Evolutionary conservation across 352 stramenopile genomes (phyloP), one percentile per base, ranked within the genome.

Genomic region (Poterioochromonas sp.): DNA sequence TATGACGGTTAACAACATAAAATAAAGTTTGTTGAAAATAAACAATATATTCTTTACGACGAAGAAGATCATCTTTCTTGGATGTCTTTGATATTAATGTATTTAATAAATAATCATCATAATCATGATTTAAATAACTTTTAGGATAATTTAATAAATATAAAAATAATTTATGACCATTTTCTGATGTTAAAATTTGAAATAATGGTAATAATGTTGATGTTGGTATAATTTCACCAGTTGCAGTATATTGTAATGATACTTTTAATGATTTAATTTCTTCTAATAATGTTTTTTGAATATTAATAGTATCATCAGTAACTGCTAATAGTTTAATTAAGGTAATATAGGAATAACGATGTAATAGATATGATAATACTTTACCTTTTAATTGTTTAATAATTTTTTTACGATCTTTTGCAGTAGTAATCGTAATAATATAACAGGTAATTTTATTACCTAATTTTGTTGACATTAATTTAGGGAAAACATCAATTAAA

Each of bases 371-470:
- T 20, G 82, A 86, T 11, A 82, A 69, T 0, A 84, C 84, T 79
- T 89, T 90, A 20, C 86, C 86, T 76, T 90, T 90, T 0, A 91
- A 78, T 77, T 79, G 85, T 78, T 91, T 91, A 37, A 88, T 82
- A 60, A 90, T 88, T 44, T 83, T 79, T 71, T 90, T 90, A 26
- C 87, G 81, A 78, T 90, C 86, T 63, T 90, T 91, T 1, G 86
- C 84, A n/a, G 82, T 86, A 20, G 83, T 83, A 77, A 88, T 89
- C 0, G 84, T 80, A 44, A 74, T 74, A 37, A 74, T 39, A 58
- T 18, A 3, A 54, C 20, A 35, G 37, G 53, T 74, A n/a, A 34
- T n/a, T 40, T 54, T 51, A 1, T 34, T 37, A 51, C 65, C 65
- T 54, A 37, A 37, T 37, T 74, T 74, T 35, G 65, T 74, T 20